Conservation (phyloP, 2,329 filamentous ascomycete species). For the Arthrobotrys musiformis region DNA sequence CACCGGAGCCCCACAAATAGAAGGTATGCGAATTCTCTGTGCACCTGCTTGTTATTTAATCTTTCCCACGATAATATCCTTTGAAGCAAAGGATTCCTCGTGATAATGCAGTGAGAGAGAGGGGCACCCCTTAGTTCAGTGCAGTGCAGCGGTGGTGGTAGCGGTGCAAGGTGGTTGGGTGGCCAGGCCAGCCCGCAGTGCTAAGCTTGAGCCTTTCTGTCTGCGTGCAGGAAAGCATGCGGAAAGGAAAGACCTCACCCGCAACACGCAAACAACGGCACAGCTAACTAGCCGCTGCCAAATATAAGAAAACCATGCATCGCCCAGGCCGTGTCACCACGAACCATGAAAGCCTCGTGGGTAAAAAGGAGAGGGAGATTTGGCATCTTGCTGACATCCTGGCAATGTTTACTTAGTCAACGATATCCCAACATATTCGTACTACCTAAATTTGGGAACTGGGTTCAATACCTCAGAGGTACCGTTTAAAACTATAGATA, state of each 20-base stretch:
- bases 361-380: neutral
- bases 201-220: too few relatives aligned
- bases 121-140: neutral
- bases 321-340: neutral
- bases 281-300: neutral
- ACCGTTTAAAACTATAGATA: conserved; percentile 42
- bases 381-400: conserved; percentile 24
- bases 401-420: conserved; percentile 23
- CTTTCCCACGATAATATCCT: neutral
- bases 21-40: conserved; percentile 34
- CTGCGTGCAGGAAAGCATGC: neutral
- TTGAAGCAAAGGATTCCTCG: conserved; percentile 10
- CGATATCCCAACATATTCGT: conserved; percentile 32
- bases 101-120: conserved; percentile 13
- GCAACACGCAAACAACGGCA: conserved; percentile 5
- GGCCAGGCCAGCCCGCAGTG: neutral
- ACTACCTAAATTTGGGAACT: conserved; percentile 46
- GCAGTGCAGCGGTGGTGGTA: too few relatives aligned
- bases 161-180: conserved; percentile 21
- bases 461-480: conserved; percentile 45
- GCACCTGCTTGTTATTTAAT: neutral
- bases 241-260: neutral
- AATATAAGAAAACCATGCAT: conserved; percentile 6
- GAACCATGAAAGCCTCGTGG: conserved; percentile 1
- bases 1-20: conserved; percentile 17